Base-by-base conservation (phyloP, 768 basidiomycete species). In the Suillus discolor region DNA sequence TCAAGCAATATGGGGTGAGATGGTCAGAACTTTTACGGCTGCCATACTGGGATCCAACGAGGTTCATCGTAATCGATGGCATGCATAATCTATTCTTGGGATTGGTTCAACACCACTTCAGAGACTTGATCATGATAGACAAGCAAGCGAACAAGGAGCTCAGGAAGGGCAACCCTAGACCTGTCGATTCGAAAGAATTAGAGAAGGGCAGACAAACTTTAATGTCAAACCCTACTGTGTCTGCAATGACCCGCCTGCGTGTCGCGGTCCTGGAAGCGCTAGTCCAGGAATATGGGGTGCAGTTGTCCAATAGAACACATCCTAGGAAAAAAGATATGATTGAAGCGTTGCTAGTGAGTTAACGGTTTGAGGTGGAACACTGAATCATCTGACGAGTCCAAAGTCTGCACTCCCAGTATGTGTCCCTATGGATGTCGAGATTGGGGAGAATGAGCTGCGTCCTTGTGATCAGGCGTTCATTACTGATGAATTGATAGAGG, bases 51-150 rank as follows among this genome's bases (percentile, higher is more conserved):
- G 69, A 79, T 57, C 71, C 74, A 6, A 71, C 70, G 12, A 62
- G 44, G 6, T 75, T 71, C 54, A 64, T 70, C 6, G 70, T 77
- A 0, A 67, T 78, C 23, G 79, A 82, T 62, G 62, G 74, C 16
- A 81, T 81, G 79, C 80, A 81, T 62, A 70, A 72, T 42, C 61
- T 80, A 5, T 73, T 75, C 61, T 69, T 80, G 47, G 71, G 72
- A 16, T 42, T 70, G 2, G 28, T 47, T 1, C 67, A 65, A 25
- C 44, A 47, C 41, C 67, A 70, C 34, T 70, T 70, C 7, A 47
- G 62, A 18, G 49, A 66, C 4, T 62, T 70, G 0, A 53, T 70
- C 9, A 3, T 68, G 3, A 65, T 69, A 1, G 60, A 69, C 42
- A 69, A 69, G 12, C 60, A 16, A 18, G 44, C 13, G 7, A 62